Evolutionary conservation across 1,284 basidiomycete species (phyloP), one percentile per base, ranked within the genome.

Genomic region (Singerocomus inundabilis): DNA sequence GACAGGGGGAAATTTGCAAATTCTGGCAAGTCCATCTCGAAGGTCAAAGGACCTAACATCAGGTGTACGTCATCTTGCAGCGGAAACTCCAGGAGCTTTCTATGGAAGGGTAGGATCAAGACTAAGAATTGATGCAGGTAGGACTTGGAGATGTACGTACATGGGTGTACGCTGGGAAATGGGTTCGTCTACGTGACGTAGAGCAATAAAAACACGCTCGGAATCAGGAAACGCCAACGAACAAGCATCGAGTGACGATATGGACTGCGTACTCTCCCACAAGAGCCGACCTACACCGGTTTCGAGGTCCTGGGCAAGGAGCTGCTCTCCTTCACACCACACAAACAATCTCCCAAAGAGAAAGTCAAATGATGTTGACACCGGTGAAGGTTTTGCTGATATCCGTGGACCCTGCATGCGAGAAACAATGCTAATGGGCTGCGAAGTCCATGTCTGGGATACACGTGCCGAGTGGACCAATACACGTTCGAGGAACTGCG

Each of bases 271-370:
- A 21, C 44, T 26, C 33, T 52, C 35, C 54, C 59, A 61, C 16
- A 64, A 30, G 26, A 64, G 41, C 16, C 47, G 57, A 43, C 57
- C 61, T n/a, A 28, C 13, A 2, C 61, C 61, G 0, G 59, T 62
- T n/a, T 61, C 59, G 30, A 61, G 36, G 42, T 61, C 57, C 45
- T 60, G 56, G 6, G 49, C 51, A 16, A 62, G 35, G 29, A 64
- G 46, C n/a, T 56, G 59, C 24, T 46, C 49, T 4, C 41, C 48
- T 48, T 61, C 62, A 16, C 45, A 61, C 59, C 57, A 64, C 29
- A 61, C 50, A 28, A 64, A 56, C 47, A 58, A 34, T 26, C 60
- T 56, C 31, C 62, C 62, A 15, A 53, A 64, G 39, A 64, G 50
- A 52, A 64, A 64, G 25, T 57, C 41, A 16, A 48, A 61, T 0